Percentiles rank a stretch among this genome's conserved stretches.
Conservation (phyloP, 1,139 yeast species). For the Protomyces gravidus region DNA sequence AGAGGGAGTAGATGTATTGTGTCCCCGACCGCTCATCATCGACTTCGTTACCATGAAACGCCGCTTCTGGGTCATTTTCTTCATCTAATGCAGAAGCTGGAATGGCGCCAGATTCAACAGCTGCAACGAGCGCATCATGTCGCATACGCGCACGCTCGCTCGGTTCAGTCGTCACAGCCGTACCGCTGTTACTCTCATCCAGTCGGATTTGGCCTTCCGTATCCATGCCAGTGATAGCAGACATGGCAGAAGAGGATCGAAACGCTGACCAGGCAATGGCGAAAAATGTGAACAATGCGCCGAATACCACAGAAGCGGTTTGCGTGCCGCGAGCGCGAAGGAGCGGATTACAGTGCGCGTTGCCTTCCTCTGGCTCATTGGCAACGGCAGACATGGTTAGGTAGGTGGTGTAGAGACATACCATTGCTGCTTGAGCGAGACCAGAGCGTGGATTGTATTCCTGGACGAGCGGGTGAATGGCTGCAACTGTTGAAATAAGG, state of each 20-base stretch:
- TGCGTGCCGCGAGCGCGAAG: constrained; percentile 86
- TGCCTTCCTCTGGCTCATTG: constrained; percentile 78
- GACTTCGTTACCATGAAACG: constrained; percentile 38
- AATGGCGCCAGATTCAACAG: constrained; percentile 82
- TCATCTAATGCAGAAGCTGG: constrained; percentile 88
- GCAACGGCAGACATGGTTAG: constrained; percentile 90
- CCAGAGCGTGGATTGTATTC: constrained; percentile 95
- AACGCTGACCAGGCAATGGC: constrained; percentile 98
- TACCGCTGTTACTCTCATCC: constrained; percentile 36
- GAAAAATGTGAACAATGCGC: constrained; percentile 87
- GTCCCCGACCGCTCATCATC: constrained; percentile 53
- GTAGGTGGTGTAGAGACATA: constrained; percentile 87
- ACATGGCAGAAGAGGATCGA: constrained; percentile 74
- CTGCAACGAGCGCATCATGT: constrained; percentile 82
- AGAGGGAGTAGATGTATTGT: constrained; percentile 55
- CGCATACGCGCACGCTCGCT: constrained; percentile 67
- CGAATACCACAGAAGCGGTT: constrained; percentile 79
- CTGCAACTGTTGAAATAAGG: constrained; percentile 60
- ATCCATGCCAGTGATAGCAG: constrained; percentile 9
- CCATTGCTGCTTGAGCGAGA: constrained; percentile 94
- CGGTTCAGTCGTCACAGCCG: constrained; percentile 52
- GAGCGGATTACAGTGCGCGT: constrained; percentile 82
- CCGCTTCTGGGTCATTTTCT: constrained; percentile 41
- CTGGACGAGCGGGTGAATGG: constrained; percentile 79
- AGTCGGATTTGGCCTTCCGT: constrained; percentile 18